Evolutionary conservation across 2,329 filamentous ascomycete genomes (phyloP).

Genomic region (Beauveria scarabaeidicola): DNA sequence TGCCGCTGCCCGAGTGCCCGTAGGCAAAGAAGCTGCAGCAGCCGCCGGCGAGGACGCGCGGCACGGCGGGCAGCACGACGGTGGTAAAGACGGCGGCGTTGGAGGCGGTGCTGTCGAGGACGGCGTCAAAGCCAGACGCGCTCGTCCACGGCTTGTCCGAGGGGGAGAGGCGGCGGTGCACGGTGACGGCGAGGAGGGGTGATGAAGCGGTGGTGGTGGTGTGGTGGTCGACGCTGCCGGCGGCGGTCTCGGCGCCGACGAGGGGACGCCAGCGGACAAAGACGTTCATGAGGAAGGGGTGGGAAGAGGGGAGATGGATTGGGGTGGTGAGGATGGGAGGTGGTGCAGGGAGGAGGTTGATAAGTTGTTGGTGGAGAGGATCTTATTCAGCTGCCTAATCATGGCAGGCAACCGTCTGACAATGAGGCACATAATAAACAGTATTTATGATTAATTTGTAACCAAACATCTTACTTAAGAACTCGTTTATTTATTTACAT

Average conservation of each 20-base stretch:
- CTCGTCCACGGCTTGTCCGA: slow-evolving; percentile 17
- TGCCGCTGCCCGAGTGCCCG: slow-evolving; percentile 84
- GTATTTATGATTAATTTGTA: too few species aligned
- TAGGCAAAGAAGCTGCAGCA: slow-evolving; percentile 66
- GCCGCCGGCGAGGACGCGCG: slow-evolving; percentile 24
- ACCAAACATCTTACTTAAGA: too few species aligned
- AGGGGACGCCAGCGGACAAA: slow-evolving; percentile 11
- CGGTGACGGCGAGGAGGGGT: background rate
- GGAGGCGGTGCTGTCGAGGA: slow-evolving; percentile 20
- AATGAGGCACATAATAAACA: background rate
- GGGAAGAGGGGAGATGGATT: background rate
- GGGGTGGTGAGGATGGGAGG: background rate
- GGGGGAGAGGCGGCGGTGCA: background rate
- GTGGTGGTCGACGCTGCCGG: background rate
- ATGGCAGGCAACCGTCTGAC: background rate
- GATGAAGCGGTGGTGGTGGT: background rate
- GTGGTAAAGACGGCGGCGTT: slow-evolving; percentile 18
- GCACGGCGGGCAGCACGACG: slow-evolving; percentile 26
- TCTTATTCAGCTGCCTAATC: slow-evolving; percentile 3
- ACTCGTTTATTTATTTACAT: too few species aligned
- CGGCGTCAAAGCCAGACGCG: slow-evolving; percentile 15
- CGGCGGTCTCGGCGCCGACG: background rate
- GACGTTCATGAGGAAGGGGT: background rate
- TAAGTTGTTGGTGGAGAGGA: background rate
- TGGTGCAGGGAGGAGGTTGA: background rate